Percentiles rank a stretch among this genome's conserved stretches.
Evolutionary conservation across 139 green algal species (phyloP).

Genomic region (Chlorella sp.): DNA sequence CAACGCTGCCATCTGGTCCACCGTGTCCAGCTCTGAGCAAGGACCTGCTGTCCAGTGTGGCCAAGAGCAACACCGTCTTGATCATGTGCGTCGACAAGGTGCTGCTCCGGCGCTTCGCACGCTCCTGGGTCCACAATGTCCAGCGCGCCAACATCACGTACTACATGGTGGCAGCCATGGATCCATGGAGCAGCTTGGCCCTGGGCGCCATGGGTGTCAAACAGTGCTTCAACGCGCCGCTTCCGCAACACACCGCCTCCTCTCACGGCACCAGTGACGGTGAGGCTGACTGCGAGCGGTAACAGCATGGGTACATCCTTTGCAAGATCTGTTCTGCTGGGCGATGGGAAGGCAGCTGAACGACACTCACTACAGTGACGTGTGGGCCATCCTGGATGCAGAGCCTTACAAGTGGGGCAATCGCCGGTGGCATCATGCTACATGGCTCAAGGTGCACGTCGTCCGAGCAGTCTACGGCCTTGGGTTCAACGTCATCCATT

Average conservation of each 20-base stretch:
- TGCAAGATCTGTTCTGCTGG: not conserved
- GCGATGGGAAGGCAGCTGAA: not conserved
- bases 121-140: conserved; percentile 20
- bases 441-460: conserved; percentile 36
- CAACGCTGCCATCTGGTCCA: too few species aligned
- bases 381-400: not conserved
- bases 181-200: conserved; percentile 12
- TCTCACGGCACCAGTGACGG: conserved; percentile 10
- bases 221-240: conserved; percentile 3
- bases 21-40: not conserved
- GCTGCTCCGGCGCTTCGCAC: conserved; percentile 8
- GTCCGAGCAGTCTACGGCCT: conserved; percentile 18
- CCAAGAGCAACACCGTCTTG: conserved; percentile 1
- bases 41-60: not conserved
- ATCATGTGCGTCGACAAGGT: not conserved
- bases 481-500: conserved; percentile 24
- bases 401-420: conserved; percentile 15
- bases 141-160: conserved; percentile 17
- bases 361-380: not conserved
- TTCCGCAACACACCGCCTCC: not conserved
- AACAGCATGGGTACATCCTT: not conserved
- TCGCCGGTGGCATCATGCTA: conserved; percentile 22
- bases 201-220: not conserved
- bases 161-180: conserved; percentile 11
- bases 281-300: not conserved